These are phyloP conservation scores for Zygosaccharomyces rouxii DNA, from an alignment of 805 yeast genomes.

Conservation along the genomic window DNA sequence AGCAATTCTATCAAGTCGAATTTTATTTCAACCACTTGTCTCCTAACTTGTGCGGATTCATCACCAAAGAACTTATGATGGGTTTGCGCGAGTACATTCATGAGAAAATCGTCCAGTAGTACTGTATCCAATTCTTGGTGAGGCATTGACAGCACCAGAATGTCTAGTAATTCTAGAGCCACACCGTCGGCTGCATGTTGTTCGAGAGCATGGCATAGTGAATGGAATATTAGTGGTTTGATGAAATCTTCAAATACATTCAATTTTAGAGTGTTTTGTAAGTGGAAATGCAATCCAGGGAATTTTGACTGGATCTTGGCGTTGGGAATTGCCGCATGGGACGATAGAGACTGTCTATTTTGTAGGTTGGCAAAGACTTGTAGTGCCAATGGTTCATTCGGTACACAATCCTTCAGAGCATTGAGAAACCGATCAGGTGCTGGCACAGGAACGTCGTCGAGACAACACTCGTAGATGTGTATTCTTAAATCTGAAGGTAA, in stretches of 20 bases:
- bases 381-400: slow-evolving; percentile 6
- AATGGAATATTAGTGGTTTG: slow-evolving; percentile 12
- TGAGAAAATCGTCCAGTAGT: slow-evolving; percentile 12
- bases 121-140: slow-evolving; percentile 12
- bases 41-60: slow-evolving; percentile 1
- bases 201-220: slow-evolving; percentile 8
- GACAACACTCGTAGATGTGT: slow-evolving; percentile 13
- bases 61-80: slow-evolving; percentile 16
- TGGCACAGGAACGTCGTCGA: neutral
- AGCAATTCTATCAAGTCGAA: slow-evolving; percentile 9
- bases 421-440: slow-evolving; percentile 1
- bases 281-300: slow-evolving; percentile 16
- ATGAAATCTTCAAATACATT: slow-evolving; percentile 14
- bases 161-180: slow-evolving; percentile 17
- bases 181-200: slow-evolving; percentile 12
- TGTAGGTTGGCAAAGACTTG: slow-evolving; percentile 10
- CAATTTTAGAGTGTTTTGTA: slow-evolving; percentile 11
- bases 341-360: neutral
- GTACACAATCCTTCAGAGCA: slow-evolving; percentile 7
- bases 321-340: slow-evolving; percentile 5
- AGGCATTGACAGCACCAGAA: slow-evolving; percentile 14
- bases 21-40: slow-evolving; percentile 5
- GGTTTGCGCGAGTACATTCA: slow-evolving; percentile 12
- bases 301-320: slow-evolving; percentile 8
- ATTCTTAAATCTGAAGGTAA: slow-evolving; percentile 17